Conservation (phyloP, 2,329 filamentous ascomycete genomes). For the Pseudocercospora crystallina region DNA sequence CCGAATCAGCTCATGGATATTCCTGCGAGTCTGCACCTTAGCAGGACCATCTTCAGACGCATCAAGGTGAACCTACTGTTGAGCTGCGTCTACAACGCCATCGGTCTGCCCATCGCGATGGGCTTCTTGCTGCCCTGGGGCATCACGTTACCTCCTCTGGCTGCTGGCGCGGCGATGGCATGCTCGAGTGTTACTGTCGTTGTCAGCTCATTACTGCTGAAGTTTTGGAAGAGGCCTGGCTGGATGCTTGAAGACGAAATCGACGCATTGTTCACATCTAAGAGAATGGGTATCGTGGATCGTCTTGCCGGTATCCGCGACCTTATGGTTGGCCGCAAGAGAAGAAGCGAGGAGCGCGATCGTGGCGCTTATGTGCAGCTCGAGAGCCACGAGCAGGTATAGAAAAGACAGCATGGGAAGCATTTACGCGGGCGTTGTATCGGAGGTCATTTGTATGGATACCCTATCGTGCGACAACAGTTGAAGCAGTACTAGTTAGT, state of each 20-base stretch:
- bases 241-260: slow-evolving; percentile 64
- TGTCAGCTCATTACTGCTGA: slow-evolving; percentile 75
- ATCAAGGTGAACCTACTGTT: slow-evolving; percentile 93
- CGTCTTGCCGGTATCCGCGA: slow-evolving; percentile 16
- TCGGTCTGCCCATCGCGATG: slow-evolving; percentile 96
- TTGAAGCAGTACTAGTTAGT: too few relatives aligned
- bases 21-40: slow-evolving; percentile 79
- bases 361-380: slow-evolving; percentile 48
- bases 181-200: slow-evolving; percentile 88
- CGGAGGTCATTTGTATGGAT: not conserved
- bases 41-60: slow-evolving; percentile 79
- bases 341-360: slow-evolving; percentile 37
- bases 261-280: slow-evolving; percentile 8
- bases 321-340: slow-evolving; percentile 29
- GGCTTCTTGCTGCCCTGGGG: slow-evolving; percentile 90
- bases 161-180: slow-evolving; percentile 92
- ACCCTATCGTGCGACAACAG: too few relatives aligned
- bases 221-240: slow-evolving; percentile 77
- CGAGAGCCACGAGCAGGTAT: slow-evolving; percentile 32
- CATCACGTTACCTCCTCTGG: slow-evolving; percentile 85
- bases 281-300: slow-evolving; percentile 10
- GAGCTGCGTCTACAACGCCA: slow-evolving; percentile 88
- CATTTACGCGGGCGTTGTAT: not conserved
- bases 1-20: slow-evolving; percentile 89
- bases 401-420: not conserved